These are phyloP conservation scores for Monilinia fructigena DNA, from an alignment of 2,329 filamentous ascomycete species.

Conservation along the genomic window DNA sequence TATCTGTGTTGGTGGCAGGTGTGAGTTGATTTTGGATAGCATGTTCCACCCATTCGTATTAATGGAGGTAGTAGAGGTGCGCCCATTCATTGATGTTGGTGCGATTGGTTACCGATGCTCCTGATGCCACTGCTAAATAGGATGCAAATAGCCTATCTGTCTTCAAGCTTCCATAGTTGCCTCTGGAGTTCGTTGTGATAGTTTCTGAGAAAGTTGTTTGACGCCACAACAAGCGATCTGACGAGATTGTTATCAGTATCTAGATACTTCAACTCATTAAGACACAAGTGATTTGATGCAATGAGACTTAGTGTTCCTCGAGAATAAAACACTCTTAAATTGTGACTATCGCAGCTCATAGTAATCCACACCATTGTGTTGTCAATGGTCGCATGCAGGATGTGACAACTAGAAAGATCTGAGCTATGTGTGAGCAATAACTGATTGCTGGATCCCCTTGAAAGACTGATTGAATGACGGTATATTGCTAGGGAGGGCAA, in stretches of 20 bases:
- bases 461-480: background rate
- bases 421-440: background rate
- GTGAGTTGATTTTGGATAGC: slow-evolving; percentile 47
- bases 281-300: background rate
- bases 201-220: background rate
- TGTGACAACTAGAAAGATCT: background rate
- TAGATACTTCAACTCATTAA: background rate
- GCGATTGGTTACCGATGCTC: background rate
- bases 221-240: background rate
- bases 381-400: background rate
- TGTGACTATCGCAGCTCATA: background rate
- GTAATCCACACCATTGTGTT: background rate
- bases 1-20: slow-evolving; percentile 31
- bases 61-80: slow-evolving; percentile 49
- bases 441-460: rapidly evolving
- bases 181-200: background rate
- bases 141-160: background rate
- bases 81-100: background rate
- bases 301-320: background rate
- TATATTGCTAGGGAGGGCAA: background rate
- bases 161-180: background rate
- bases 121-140: background rate
- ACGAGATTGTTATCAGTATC: background rate
- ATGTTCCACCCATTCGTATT: slow-evolving; percentile 48
- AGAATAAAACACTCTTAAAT: background rate